A percentile compares a stretch with the other conserved stretches of the same genome.
Evolutionary conservation across 345 rosid genomes (phyloP).

Genomic region (Gossypium ekmanianum): DNA sequence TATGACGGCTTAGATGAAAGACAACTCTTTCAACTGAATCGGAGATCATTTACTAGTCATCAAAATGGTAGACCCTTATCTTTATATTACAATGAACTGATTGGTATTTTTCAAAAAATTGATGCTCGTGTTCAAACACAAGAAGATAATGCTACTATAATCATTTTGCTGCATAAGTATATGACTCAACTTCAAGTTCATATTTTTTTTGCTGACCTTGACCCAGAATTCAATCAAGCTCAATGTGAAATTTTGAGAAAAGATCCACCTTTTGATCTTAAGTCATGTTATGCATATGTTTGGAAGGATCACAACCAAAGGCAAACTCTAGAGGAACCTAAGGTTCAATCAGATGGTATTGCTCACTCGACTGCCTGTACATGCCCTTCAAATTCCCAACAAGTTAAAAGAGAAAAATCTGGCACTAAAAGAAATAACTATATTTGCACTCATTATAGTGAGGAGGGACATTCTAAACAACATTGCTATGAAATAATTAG

Average conservation of each 20-base stretch:
- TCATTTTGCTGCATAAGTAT: too few relatives aligned
- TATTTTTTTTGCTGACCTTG: not conserved
- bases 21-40: not conserved
- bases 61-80: not conserved
- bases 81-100: slow-evolving; percentile 1
- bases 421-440: not conserved
- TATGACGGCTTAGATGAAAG: slow-evolving; percentile 6
- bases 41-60: not conserved
- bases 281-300: not conserved
- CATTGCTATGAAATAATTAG: not conserved
- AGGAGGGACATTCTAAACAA: not conserved
- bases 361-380: not conserved
- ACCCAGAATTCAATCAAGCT: slow-evolving; percentile 3
- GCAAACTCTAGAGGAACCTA: not conserved
- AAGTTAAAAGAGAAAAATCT: not conserved
- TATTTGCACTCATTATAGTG: not conserved
- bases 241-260: slow-evolving; percentile 6
- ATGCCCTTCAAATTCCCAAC: not conserved
- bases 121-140: not conserved
- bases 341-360: not conserved
- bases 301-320: not conserved
- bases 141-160: not conserved
- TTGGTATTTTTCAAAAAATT: not conserved
- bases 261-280: not conserved
- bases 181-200: slow-evolving; percentile 14